Evolutionary conservation across 768 basidiomycete genomes (phyloP), one percentile per base, ranked within the genome.

Genomic region (Suillus fuscotomentosus): DNA sequence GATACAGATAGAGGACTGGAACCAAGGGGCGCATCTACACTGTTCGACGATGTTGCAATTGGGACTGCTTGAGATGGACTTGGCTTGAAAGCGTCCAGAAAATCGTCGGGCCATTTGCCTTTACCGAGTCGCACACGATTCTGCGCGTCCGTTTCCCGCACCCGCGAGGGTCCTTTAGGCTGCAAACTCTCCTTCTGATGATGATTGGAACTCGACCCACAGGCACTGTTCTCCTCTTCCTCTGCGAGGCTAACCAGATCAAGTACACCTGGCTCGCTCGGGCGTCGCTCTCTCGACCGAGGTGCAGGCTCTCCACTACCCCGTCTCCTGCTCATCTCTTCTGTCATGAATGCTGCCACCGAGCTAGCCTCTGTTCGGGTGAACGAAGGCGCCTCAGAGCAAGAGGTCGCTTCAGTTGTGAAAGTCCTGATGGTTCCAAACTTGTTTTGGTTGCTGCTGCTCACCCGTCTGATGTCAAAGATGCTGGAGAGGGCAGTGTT

Each of bases 81-180:
- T 75, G 74, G 72, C 61, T 81, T 80, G 65, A 90, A 84, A 36
- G 80, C 86, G 67, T 86, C 86, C 62, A 92, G 72, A 72, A 92
- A 90, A 74, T 92, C 91, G 75, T 92, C 90, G 0, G 92, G 90
- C 90, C 90, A 92, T 74, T 89, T 91, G 64, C 89, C 91, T 73
- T 92, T 90, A 41, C 87, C 86, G 41, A 92, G 83, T 62, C 86
- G 82, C 66, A 91, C 80, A 51, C 75, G 71, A 41, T 71, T 70
- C 67, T 76, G 79, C 11, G 57, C 57, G 62, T 79, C 73, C 14
- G 67, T 63, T 65, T 75, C 68, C 69, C 55, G 68, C 65, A 66
- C 61, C 65, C 68, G 60, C 69, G 70, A 50, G 65, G 66, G 63
- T 64, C 71, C 71, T 60, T 66, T 66, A 68, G 60, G 43, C 20